Percentiles rank a stretch among this genome's conserved stretches.
Evolutionary conservation across 2,329 filamentous ascomycete genomes (phyloP).

Genomic region (Mycosphaerella arachidis): DNA sequence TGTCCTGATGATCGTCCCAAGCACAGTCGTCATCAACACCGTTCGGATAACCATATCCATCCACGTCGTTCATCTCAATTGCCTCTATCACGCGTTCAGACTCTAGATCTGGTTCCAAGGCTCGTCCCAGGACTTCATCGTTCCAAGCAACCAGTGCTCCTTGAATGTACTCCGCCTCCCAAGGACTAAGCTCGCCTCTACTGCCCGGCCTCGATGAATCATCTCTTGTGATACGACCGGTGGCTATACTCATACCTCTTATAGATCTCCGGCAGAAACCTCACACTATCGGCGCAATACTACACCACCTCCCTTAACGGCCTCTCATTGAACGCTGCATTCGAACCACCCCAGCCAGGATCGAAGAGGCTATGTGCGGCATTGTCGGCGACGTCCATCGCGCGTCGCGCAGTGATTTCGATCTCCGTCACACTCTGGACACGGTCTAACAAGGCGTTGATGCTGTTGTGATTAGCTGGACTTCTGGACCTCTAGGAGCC

Average conservation of each 20-base stretch:
- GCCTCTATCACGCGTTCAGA: too few relatives aligned
- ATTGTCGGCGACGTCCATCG: neutral
- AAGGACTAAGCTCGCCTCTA: too few relatives aligned
- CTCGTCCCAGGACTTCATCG: too few relatives aligned
- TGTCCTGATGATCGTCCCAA: too few relatives aligned
- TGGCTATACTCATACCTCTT: neutral
- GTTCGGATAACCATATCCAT: too few relatives aligned
- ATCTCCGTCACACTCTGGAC: neutral
- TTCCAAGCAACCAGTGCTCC: too few relatives aligned
- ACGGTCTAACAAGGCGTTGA: neutral
- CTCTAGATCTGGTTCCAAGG: too few relatives aligned
- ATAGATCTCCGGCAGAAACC: neutral
- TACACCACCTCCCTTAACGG: conserved; percentile 39
- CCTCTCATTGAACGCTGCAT: conserved; percentile 46
- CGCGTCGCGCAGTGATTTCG: neutral
- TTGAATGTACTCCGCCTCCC: too few relatives aligned
- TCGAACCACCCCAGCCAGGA: conserved; percentile 42
- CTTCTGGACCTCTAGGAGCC: neutral
- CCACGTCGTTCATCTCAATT: too few relatives aligned
- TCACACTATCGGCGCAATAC: conserved; percentile 40
- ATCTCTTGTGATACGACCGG: neutral
- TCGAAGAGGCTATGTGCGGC: conserved; percentile 34
- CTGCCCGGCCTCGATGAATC: neutral
- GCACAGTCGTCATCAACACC: too few relatives aligned
- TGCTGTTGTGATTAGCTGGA: neutral